Evolutionary conservation across 495 filamentous ascomycete genomes (phyloP), one percentile per base, ranked within the genome.

Genomic region (Talaromyces ruber): DNA sequence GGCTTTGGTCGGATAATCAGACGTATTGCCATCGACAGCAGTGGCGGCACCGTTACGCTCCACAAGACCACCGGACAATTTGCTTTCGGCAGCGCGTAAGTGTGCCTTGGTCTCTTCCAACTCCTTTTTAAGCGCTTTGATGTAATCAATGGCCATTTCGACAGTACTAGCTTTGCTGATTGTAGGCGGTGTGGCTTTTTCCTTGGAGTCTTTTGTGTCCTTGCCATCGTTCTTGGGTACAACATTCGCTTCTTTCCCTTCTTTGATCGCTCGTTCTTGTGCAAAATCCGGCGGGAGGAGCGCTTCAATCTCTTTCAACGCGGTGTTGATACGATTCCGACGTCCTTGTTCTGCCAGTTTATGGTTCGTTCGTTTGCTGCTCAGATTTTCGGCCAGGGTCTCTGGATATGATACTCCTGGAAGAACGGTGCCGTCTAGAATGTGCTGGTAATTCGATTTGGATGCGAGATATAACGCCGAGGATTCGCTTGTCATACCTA

Each of bases 401-500:
- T 90, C 89, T 0, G 94, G 94, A 64, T 97, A 98, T 1, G 86
- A 89, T 25, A 98, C 88, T 11, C 94, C 94, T 0, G 91, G 91
- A 4, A 96, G 85, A 50, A 88, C 85, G 45, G 88, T 98, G 50
- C 94, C 94, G 70, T 98, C 93, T 28, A 98, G 75, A 59, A 98
- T 94, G 68, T 97, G 94, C 70, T 98, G 94, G 69, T 98, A 98
- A 70, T 98, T 98, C 21, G 92, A 97, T 69, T 97, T 97, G 32
- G 89, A 89, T 11, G 93, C 91, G 24, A 98, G 80, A 52, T 97
- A 82, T 25, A 93, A 84, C 16, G 93, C 92, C 16, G 93, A 90
- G 1, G 89, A 84, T 64, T 95, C 83, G 55, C 81, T 72, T n/a
- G 82, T 75, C 47, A 87, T 69, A 43, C 75, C 78, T 78, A 64